Evolutionary conservation across 202 grass and related monocot genomes (phyloP).

Genomic region (Digitaria exilis): DNA sequence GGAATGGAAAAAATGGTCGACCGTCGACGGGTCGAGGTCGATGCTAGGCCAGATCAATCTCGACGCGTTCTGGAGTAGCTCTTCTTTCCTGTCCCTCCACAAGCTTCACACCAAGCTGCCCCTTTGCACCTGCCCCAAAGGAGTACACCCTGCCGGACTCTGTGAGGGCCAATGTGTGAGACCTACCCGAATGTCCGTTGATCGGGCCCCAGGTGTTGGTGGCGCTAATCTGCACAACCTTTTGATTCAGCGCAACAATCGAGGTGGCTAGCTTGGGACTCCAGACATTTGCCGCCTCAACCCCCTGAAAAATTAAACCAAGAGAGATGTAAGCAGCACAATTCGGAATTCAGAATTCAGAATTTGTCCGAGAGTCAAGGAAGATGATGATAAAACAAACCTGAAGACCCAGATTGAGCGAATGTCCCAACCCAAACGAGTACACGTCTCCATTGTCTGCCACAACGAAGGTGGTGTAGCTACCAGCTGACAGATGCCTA

Average conservation of each 20-base stretch:
- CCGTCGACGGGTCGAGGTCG: neutral
- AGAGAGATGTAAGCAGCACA: neutral
- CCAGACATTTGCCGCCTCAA: neutral
- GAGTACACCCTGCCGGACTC: slow-evolving; percentile 60
- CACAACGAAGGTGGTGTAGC: slow-evolving; percentile 51
- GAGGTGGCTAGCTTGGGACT: slow-evolving; percentile 45
- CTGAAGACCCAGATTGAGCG: slow-evolving; percentile 43
- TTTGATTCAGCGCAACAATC: slow-evolving; percentile 39
- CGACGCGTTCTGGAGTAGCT: slow-evolving; percentile 7
- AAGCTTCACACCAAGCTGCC: slow-evolving; percentile 67
- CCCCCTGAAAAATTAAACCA: slow-evolving; percentile 33
- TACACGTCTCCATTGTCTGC: slow-evolving; percentile 53
- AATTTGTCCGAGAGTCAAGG: neutral
- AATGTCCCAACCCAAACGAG: slow-evolving; percentile 38
- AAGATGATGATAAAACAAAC: slow-evolving; percentile 26
- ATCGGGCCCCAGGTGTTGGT: slow-evolving; percentile 24
- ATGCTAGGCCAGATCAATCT: slow-evolving; percentile 47
- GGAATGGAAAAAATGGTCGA: neutral
- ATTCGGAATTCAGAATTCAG: neutral
- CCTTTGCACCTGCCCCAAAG: slow-evolving; percentile 44
- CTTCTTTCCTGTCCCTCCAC: slow-evolving; percentile 14
- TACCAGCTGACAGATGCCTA: slow-evolving; percentile 52
- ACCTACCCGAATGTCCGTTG: fast-evolving
- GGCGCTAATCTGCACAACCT: slow-evolving; percentile 60
- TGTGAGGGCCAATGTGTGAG: slow-evolving; percentile 59